A percentile compares a stretch with the other conserved stretches of the same genome.
Evolutionary conservation across 768 basidiomycete genomes (phyloP).

Genomic region (Mycena kentingensis): DNA sequence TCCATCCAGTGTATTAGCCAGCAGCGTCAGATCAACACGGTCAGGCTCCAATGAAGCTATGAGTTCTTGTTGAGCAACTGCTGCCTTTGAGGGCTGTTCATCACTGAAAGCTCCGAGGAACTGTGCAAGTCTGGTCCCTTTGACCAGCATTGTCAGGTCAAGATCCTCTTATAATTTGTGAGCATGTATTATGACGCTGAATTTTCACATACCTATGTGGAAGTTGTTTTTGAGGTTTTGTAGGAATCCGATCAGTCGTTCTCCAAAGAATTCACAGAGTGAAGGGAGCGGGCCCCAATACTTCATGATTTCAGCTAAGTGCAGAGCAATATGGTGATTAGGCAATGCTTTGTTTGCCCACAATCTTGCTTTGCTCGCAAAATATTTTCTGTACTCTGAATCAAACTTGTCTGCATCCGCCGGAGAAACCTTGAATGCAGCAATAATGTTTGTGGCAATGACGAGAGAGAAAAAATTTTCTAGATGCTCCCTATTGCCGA

Average conservation of each 20-base stretch:
- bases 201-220: slow-evolving; percentile 13
- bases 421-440: slow-evolving; percentile 16
- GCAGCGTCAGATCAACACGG: too few species aligned
- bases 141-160: slow-evolving; percentile 17
- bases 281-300: too few species aligned
- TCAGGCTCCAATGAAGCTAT: too few species aligned
- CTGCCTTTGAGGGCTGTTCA: not conserved
- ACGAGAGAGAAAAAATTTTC: slow-evolving; percentile 20
- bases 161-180: slow-evolving; percentile 13
- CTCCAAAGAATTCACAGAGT: too few species aligned
- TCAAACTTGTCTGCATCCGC: slow-evolving; percentile 20
- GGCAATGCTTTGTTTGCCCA: slow-evolving; percentile 4
- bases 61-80: too few species aligned
- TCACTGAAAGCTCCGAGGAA: slow-evolving; percentile 10
- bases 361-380: slow-evolving; percentile 4
- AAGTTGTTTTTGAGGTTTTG: slow-evolving; percentile 19
- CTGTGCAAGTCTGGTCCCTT: slow-evolving; percentile 7
- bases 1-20: too few species aligned
- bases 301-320: too few species aligned
- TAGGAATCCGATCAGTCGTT: slow-evolving; percentile 10
- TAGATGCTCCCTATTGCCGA: slow-evolving; percentile 4
- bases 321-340: too few species aligned
- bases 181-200: not conserved
- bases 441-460: slow-evolving; percentile 17
- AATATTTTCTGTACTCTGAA: slow-evolving; percentile 5